These are phyloP conservation scores for Pyrus betulifolia DNA, from an alignment of 306 rosid species.

Conservation along the genomic window DNA sequence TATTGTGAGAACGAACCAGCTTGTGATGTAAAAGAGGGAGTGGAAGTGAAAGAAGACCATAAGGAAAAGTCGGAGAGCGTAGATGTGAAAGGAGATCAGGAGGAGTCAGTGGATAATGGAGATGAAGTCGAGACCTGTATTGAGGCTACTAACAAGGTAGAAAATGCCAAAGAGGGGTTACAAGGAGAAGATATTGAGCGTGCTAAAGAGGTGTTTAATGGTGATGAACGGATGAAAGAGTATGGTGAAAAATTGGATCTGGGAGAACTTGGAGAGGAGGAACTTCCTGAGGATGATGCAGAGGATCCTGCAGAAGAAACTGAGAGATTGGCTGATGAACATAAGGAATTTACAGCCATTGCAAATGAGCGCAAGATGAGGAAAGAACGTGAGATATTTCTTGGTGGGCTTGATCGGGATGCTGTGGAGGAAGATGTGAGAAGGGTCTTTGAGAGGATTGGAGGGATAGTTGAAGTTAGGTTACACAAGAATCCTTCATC, in stretches of 20 bases:
- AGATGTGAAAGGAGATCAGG: constrained; percentile 7
- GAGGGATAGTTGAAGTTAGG: constrained; percentile 73
- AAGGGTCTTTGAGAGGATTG: constrained; percentile 63
- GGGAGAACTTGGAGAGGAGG: constrained; percentile 44
- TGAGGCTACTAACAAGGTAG: constrained; percentile 12
- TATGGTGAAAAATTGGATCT: constrained; percentile 38
- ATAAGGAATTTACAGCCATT: constrained; percentile 41
- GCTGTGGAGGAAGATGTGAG: constrained; percentile 69
- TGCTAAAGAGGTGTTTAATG: constrained; percentile 12
- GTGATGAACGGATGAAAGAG: constrained; percentile 22
- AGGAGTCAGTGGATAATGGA: constrained; percentile 21
- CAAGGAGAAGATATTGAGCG: constrained; percentile 24
- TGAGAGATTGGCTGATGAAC: constrained; percentile 26
- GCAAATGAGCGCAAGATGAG: constrained; percentile 50
- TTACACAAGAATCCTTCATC: constrained; percentile 56
- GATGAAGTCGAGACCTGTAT: constrained; percentile 14
- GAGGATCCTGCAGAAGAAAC: constrained; percentile 41
- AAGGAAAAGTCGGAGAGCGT: not conserved
- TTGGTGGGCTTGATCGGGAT: constrained; percentile 72
- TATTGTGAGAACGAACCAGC: constrained; percentile 22
- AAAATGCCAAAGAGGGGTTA: constrained; percentile 16
- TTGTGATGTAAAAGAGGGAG: constrained; percentile 21
- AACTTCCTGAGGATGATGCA: constrained; percentile 36
- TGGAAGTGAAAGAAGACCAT: not conserved
- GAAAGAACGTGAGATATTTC: constrained; percentile 71